A percentile compares a stretch with the other conserved stretches of the same genome.
phyloP scores from a whole-genome alignment of 2,329 filamentous ascomycete species.

The Chaetomium sp. region DNA sequence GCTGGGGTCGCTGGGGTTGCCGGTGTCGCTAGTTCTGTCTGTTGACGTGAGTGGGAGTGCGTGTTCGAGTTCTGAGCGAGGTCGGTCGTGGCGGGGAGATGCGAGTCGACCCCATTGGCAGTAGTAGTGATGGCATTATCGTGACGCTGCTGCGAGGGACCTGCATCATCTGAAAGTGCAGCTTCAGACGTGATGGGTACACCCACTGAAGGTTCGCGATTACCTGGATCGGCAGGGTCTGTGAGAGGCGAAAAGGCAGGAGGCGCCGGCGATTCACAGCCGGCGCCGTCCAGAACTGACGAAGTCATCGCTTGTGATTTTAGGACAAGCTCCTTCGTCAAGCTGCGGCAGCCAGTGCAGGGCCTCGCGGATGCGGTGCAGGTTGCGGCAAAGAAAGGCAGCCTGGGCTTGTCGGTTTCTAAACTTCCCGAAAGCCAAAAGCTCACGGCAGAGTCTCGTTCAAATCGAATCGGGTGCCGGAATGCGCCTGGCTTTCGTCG shows the following conservation, averaged over 20 bases:
- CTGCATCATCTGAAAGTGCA: conserved; percentile 7
- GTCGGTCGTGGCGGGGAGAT: not conserved
- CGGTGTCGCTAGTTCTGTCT: conserved; percentile 32
- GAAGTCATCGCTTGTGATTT: conserved; percentile 61
- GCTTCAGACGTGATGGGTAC: conserved; percentile 10
- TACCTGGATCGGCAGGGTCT: conserved; percentile 30
- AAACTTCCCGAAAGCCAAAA: not conserved
- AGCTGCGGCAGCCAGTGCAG: conserved; percentile 12
- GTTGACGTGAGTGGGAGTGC: not conserved
- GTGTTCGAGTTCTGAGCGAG: not conserved
- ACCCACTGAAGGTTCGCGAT: conserved; percentile 29
- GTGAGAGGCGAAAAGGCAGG: conserved; percentile 37
- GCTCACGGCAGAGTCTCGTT: not conserved
- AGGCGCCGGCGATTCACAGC: conserved; percentile 35
- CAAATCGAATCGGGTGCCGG: conserved; percentile 16
- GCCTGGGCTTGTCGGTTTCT: not conserved
- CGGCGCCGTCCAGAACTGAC: conserved; percentile 43
- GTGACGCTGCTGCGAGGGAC: not conserved
- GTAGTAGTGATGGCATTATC: not conserved
- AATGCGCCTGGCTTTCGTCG: conserved; percentile 26
- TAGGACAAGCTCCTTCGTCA: conserved; percentile 59
- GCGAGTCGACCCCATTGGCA: not conserved
- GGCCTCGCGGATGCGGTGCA: not conserved
- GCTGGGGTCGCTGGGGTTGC: conserved; percentile 37
- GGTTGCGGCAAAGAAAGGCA: conserved; percentile 3